Percentiles rank a stretch among this genome's conserved stretches.
These are phyloP conservation scores for Fusarium udum DNA, from an alignment of 2,329 filamentous ascomycete genomes.

Conservation along the genomic window DNA sequence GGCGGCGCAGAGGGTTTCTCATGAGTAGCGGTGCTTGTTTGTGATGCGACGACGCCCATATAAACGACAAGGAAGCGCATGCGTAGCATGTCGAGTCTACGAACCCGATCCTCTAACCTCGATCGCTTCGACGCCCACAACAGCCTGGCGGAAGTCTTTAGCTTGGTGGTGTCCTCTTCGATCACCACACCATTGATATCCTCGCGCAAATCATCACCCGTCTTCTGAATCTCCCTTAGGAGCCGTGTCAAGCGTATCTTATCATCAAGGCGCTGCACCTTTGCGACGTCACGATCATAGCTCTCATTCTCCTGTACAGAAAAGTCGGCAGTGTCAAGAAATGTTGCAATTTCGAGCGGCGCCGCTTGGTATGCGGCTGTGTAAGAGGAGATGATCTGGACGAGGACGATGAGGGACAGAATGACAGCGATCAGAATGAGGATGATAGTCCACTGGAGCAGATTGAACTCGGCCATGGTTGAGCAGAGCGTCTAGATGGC, in stretches of 20 bases:
- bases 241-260: slow-evolving; percentile 67
- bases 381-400: slow-evolving; percentile 62
- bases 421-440: slow-evolving; percentile 67
- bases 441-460: slow-evolving; percentile 66
- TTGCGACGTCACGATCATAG: slow-evolving; percentile 68
- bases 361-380: slow-evolving; percentile 66
- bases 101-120: slow-evolving; percentile 65
- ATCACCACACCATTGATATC: slow-evolving; percentile 64
- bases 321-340: slow-evolving; percentile 69
- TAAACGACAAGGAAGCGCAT: slow-evolving; percentile 73
- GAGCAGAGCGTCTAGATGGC: slow-evolving; percentile 44
- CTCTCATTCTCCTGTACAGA: slow-evolving; percentile 72
- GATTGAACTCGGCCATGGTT: slow-evolving; percentile 61
- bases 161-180: slow-evolving; percentile 53
- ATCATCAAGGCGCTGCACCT: slow-evolving; percentile 68
- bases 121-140: slow-evolving; percentile 67
- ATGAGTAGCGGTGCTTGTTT: slow-evolving; percentile 39
- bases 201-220: slow-evolving; percentile 69
- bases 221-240: slow-evolving; percentile 69
- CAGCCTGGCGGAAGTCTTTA: slow-evolving; percentile 61
- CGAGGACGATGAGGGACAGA: slow-evolving; percentile 64
- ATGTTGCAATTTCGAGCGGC: slow-evolving; percentile 65
- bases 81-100: slow-evolving; percentile 67
- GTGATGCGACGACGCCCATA: slow-evolving; percentile 64
- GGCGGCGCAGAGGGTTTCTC: slow-evolving; percentile 46